Evolutionary conservation across 108 stramenopile genomes (phyloP), one percentile per base, ranked within the genome.

Genomic region (Fragilaria crotonensis): DNA sequence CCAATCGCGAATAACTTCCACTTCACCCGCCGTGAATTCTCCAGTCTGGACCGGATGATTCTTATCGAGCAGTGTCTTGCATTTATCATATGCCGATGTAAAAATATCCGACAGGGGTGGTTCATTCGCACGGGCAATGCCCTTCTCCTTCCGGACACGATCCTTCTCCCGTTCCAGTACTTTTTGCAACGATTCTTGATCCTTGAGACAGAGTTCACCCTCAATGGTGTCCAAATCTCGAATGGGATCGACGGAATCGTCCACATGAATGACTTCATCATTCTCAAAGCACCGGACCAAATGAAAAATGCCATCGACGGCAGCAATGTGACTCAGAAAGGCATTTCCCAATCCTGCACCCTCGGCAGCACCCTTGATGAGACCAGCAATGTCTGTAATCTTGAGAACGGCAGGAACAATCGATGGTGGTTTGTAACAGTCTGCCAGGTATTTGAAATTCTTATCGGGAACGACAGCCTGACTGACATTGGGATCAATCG

Each of bases 321-420:
- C 95, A 23, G 93, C 91, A 81, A 97, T 97, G 75, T 97, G 96
- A 58, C 81, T 84, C 33, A 98, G 83, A 65, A 99, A 99, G 19
- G 97, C 99, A 70, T 99, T 99, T 30, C 99, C 99, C 2, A 99
- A 76, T 26, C 99, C 99, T 22, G 96, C 96, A 41, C 99, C 99
- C 71, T 98, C 97, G 29, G 93, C 82, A 22, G 99, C 99, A 27
- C 99, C 99, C 21, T 74, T 68, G 60, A 99, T 96, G 49, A 99
- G 72, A 36, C 99, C 99, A 28, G 99, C 99, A 79, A 99, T 99
- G 77, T 99, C 99, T 4, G 94, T 96, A 44, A 99, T 84, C 44
- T 93, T 95, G 41, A 99, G 64, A 20, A 87, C 86, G 14, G 97
- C 97, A 0, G 97, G 97, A 7, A 98, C 90, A 5, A 90, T 79